phyloP scores from a whole-genome alignment of 495 filamentous ascomycete species.

The Aspergillus nanangensis region DNA sequence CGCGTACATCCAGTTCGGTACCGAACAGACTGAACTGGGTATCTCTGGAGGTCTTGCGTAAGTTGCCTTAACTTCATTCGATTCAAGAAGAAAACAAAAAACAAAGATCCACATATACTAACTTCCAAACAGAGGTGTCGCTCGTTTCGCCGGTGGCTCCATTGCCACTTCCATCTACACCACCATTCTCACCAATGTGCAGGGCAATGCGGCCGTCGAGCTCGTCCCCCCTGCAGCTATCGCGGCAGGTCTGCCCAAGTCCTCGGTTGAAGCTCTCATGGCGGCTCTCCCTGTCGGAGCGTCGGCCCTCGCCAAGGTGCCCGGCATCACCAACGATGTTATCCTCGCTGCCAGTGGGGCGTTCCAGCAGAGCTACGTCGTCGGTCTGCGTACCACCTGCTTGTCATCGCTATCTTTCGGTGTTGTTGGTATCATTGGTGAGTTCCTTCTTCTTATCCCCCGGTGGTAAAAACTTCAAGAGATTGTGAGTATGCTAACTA shows the following conservation, averaged over 20 bases:
- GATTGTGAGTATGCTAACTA: too few species aligned
- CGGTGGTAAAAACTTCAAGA: too few species aligned
- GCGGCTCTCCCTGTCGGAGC: constrained; percentile 7
- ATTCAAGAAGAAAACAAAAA: too few species aligned
- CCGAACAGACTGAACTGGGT: constrained; percentile 23
- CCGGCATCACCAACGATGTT: neutral
- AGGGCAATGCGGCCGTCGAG: constrained; percentile 14
- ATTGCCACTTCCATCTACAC: constrained; percentile 22
- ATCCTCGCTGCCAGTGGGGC: neutral
- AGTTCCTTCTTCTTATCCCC: too few species aligned
- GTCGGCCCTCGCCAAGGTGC: neutral
- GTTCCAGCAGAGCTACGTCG: neutral
- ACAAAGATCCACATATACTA: neutral
- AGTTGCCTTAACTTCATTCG: constrained; percentile 5
- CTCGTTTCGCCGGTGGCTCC: neutral
- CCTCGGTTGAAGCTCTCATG: constrained; percentile 14
- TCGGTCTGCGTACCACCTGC: constrained; percentile 5
- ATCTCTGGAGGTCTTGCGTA: constrained; percentile 25
- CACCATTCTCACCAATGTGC: constrained; percentile 15
- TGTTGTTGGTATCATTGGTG: constrained; percentile 17
- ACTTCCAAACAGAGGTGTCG: neutral
- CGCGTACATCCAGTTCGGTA: constrained; percentile 22
- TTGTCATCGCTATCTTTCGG: constrained; percentile 24
- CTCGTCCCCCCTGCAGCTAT: constrained; percentile 15
- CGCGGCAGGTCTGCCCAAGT: constrained; percentile 16